phyloP scores from a whole-genome alignment of 1,284 basidiomycete genomes.

The Ustilago esculenta region DNA sequence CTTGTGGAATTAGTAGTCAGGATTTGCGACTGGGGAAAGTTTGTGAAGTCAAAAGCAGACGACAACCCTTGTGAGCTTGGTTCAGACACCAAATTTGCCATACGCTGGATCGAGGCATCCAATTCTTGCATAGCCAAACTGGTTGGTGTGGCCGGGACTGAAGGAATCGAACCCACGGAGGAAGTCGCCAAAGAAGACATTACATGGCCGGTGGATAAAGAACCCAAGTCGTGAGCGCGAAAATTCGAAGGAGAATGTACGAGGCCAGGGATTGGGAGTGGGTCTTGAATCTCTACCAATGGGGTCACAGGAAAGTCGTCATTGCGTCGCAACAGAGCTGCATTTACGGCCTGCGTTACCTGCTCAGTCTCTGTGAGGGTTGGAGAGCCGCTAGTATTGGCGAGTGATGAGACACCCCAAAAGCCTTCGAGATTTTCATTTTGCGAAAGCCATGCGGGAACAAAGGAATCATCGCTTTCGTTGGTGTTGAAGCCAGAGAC shows the following conservation, averaged over 20 bases:
- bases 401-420: not conserved
- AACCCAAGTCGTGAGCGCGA: not conserved
- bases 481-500: not conserved
- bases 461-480: not conserved
- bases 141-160: conserved; percentile 14
- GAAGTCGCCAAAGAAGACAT: not conserved
- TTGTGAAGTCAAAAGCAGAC: conserved; percentile 17
- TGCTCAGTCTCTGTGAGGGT: conserved; percentile 5
- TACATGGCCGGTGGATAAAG: not conserved
- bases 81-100: not conserved
- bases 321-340: not conserved
- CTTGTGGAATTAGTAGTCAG: not conserved
- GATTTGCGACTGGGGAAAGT: conserved; percentile 1
- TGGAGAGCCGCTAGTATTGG: not conserved
- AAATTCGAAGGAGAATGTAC: conserved; percentile 9
- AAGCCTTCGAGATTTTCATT: not conserved
- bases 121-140: conserved; percentile 1
- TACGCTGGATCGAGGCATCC: not conserved
- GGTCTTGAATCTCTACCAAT: conserved; percentile 4
- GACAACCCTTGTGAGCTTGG: conserved; percentile 1
- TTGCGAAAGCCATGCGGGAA: conserved; percentile 7
- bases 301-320: not conserved
- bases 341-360: not conserved
- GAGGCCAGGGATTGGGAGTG: conserved; percentile 12
- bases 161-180: conserved; percentile 11